phyloP scores from a whole-genome alignment of 441 rosid species.

The Croton setiger region DNA sequence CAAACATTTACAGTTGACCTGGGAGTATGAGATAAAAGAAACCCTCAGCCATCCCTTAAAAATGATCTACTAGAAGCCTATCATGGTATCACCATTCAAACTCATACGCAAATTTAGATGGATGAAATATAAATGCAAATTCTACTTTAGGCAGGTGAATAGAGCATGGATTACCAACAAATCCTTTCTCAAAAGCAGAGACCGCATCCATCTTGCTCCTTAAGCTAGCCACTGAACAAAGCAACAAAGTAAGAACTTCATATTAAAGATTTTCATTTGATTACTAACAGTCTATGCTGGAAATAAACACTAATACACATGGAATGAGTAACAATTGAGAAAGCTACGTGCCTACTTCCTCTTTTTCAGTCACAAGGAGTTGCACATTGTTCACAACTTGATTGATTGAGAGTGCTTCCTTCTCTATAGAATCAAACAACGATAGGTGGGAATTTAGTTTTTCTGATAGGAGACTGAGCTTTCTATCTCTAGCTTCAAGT shows the following conservation, averaged over 20 bases:
- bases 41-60: not conserved
- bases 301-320: conserved; percentile 12
- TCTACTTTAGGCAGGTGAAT: conserved; percentile 15
- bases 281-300: not conserved
- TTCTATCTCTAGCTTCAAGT: conserved; percentile 56
- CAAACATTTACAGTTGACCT: not conserved
- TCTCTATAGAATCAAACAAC: conserved; percentile 80
- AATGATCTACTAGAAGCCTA: not conserved
- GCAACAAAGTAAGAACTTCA: conserved; percentile 16
- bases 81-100: not conserved
- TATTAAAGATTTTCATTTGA: conserved; percentile 9
- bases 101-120: not conserved
- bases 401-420: conserved; percentile 60
- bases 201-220: conserved; percentile 62
- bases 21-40: not conserved
- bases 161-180: conserved; percentile 42
- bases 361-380: conserved; percentile 57
- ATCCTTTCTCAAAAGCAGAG: conserved; percentile 45
- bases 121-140: conserved; percentile 8
- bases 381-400: conserved; percentile 56
- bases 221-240: conserved; percentile 52
- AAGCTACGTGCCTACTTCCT: conserved; percentile 73
- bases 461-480: conserved; percentile 37
- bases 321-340: conserved; percentile 21
- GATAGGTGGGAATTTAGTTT: conserved; percentile 61